Percentiles rank a stretch among this genome's conserved stretches.
These are phyloP conservation scores for Madurella mycetomatis DNA, from an alignment of 2,329 filamentous ascomycete species.

Conservation along the genomic window DNA sequence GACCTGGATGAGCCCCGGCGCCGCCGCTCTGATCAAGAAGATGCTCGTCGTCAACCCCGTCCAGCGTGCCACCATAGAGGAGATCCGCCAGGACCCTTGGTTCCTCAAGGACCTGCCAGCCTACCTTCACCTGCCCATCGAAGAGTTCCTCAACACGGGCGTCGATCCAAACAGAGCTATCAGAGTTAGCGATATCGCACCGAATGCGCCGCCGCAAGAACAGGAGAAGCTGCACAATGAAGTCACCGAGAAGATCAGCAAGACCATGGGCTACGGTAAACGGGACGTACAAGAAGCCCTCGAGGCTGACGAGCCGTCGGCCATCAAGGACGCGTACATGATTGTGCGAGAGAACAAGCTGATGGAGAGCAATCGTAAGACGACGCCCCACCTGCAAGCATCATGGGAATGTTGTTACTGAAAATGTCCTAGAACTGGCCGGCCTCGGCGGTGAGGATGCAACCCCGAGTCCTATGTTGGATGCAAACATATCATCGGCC, in stretches of 20 bases:
- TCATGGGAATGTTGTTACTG: background rate
- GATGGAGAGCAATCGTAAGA: slow-evolving; percentile 90
- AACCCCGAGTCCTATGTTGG: slow-evolving; percentile 43
- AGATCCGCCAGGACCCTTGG: slow-evolving; percentile 92
- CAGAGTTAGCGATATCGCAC: slow-evolving; percentile 73
- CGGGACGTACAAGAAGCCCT: slow-evolving; percentile 93
- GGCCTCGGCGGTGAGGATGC: slow-evolving; percentile 26
- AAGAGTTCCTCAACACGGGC: slow-evolving; percentile 92
- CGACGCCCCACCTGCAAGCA: background rate
- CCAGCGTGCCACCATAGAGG: slow-evolving; percentile 86
- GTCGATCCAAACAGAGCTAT: slow-evolving; percentile 91
- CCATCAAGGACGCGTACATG: slow-evolving; percentile 98
- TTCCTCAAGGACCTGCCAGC: slow-evolving; percentile 81
- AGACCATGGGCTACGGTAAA: slow-evolving; percentile 96
- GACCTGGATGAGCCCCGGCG: slow-evolving; percentile 82
- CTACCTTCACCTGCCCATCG: slow-evolving; percentile 81
- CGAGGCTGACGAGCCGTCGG: slow-evolving; percentile 86
- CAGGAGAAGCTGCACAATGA: slow-evolving; percentile 88
- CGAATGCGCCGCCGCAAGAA: slow-evolving; percentile 69
- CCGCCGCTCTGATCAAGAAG: slow-evolving; percentile 75
- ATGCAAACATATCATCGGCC: slow-evolving; percentile 51
- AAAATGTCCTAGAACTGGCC: slow-evolving; percentile 52
- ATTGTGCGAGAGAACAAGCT: slow-evolving; percentile 97
- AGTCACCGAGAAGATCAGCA: slow-evolving; percentile 92
- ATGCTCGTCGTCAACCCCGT: slow-evolving; percentile 96